A percentile compares a stretch with the other conserved stretches of the same genome.
phyloP scores from a whole-genome alignment of 2,329 filamentous ascomycete genomes.

The Aspergillus hiratsukae region DNA sequence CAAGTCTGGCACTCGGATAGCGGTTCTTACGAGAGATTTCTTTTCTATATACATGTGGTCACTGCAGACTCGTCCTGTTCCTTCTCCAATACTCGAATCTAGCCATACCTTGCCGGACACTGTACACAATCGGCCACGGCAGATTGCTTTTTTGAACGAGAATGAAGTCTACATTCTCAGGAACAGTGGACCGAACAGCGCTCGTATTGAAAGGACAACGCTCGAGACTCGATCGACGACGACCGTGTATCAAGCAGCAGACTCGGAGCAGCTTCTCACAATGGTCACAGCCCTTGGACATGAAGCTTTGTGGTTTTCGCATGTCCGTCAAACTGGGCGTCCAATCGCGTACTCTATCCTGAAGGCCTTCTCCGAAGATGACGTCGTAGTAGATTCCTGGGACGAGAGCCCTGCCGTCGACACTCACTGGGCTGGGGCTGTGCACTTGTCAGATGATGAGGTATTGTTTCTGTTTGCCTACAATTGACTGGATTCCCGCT shows the following conservation, averaged over 20 bases:
- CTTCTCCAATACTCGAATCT: conserved; percentile 34
- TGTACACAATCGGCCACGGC: conserved; percentile 32
- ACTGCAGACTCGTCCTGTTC: conserved; percentile 43
- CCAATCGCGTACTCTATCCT: conserved; percentile 31
- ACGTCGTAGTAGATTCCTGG: conserved; percentile 22
- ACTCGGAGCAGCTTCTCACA: conserved; percentile 32
- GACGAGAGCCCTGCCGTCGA: conserved; percentile 31
- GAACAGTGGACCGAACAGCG: conserved; percentile 26
- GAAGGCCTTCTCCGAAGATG: conserved; percentile 12
- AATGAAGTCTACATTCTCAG: conserved; percentile 42
- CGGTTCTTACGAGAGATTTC: conserved; percentile 63
- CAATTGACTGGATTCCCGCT: conserved; percentile 4
- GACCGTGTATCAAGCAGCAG: conserved; percentile 26
- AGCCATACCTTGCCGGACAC: conserved; percentile 33
- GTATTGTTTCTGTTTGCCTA: conserved; percentile 20
- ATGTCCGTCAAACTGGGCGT: conserved; percentile 20
- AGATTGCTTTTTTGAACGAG: conserved; percentile 45
- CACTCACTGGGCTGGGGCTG: conserved; percentile 36
- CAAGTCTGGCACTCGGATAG: conserved; percentile 60
- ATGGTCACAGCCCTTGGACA: conserved; percentile 35
- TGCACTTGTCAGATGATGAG: conserved; percentile 36
- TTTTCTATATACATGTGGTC: conserved; percentile 69
- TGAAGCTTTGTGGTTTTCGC: conserved; percentile 36
- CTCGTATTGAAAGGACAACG: conserved; percentile 29
- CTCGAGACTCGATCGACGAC: conserved; percentile 31